Percentiles rank a stretch among this genome's conserved stretches.
These are phyloP conservation scores for Jimgerdemannia lactiflua DNA, from an alignment of 192 early-diverging fungal genomes.

Conservation along the genomic window DNA sequence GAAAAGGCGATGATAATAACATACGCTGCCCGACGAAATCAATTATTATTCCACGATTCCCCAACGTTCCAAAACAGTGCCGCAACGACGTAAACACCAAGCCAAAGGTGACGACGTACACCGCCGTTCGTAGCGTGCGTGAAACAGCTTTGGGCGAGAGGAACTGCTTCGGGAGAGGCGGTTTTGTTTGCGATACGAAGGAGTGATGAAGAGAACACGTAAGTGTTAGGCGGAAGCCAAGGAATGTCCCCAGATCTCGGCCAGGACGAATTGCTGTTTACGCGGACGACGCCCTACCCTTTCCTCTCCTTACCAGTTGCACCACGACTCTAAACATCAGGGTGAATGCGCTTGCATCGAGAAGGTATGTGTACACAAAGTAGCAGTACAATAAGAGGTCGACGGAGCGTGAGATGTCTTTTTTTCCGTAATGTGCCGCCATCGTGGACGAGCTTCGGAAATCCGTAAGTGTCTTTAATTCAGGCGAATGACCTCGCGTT, in stretches of 20 bases:
- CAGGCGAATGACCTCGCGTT: too few relatives aligned
- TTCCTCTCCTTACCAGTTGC: conserved; percentile 16
- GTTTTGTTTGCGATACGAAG: not conserved
- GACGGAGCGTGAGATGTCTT: conserved; percentile 25
- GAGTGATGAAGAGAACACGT: not conserved
- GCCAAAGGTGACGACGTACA: conserved; percentile 14
- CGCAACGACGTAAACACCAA: conserved; percentile 16
- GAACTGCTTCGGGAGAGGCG: conserved; percentile 10
- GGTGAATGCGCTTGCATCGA: conserved; percentile 26
- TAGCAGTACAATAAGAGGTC: conserved; percentile 32
- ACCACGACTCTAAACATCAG: conserved; percentile 21
- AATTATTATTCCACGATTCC: conserved; percentile 21
- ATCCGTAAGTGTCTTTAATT: too few relatives aligned
- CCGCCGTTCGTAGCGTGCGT: conserved; percentile 20
- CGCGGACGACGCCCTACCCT: not conserved
- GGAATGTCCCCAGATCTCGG: not conserved
- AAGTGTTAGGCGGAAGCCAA: not conserved
- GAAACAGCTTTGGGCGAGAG: conserved; percentile 23
- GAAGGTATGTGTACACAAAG: conserved; percentile 27
- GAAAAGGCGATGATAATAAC: not conserved
- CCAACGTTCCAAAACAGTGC: conserved; percentile 16
- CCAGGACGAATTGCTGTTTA: not conserved
- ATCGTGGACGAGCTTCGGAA: not conserved
- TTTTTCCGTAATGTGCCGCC: conserved; percentile 15
- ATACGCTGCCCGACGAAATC: conserved; percentile 33